phyloP scores from a whole-genome alignment of 2,329 filamentous ascomycete genomes.

The Ramichloridium luteum region DNA sequence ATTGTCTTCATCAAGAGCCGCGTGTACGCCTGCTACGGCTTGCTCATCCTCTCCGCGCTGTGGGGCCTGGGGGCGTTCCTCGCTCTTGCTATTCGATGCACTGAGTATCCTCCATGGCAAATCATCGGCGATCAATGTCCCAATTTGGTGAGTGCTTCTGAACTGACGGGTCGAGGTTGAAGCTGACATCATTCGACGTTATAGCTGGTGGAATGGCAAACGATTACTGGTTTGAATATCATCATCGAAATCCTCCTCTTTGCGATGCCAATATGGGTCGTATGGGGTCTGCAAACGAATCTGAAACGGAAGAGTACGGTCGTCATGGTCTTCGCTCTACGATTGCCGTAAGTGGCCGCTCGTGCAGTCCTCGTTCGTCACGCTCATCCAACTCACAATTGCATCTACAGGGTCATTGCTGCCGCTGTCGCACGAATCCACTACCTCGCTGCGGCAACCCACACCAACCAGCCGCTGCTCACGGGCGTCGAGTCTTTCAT shows the following conservation, averaged over 20 bases:
- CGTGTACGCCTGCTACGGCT: conserved; percentile 12
- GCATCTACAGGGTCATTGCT: conserved; percentile 8
- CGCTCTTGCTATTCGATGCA: conserved; percentile 10
- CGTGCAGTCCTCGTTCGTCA: neutral
- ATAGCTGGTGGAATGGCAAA: conserved; percentile 11
- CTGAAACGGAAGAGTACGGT: conserved; percentile 12
- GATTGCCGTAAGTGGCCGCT: conserved; percentile 9
- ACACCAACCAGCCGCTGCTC: conserved; percentile 10
- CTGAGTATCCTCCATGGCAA: conserved; percentile 9
- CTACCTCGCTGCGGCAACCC: conserved; percentile 7
- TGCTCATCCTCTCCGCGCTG: conserved; percentile 8
- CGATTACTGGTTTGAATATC: conserved; percentile 15
- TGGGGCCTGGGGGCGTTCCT: conserved; percentile 13
- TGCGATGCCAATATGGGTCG: conserved; percentile 15
- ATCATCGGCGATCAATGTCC: conserved; percentile 12
- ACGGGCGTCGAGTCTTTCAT: conserved; percentile 13
- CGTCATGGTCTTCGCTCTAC: conserved; percentile 13
- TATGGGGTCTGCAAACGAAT: conserved; percentile 13
- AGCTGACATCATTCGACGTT: conserved; percentile 4
- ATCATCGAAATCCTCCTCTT: conserved; percentile 14
- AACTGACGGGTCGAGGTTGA: neutral
- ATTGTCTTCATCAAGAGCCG: conserved; percentile 14
- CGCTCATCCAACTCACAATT: neutral
- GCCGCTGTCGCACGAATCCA: conserved; percentile 11
- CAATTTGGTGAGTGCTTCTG: conserved; percentile 6